Percentiles rank a stretch among this genome's conserved stretches.
Conservation (phyloP, 2,329 filamentous ascomycete species). For the Aspergillus glaucus region DNA sequence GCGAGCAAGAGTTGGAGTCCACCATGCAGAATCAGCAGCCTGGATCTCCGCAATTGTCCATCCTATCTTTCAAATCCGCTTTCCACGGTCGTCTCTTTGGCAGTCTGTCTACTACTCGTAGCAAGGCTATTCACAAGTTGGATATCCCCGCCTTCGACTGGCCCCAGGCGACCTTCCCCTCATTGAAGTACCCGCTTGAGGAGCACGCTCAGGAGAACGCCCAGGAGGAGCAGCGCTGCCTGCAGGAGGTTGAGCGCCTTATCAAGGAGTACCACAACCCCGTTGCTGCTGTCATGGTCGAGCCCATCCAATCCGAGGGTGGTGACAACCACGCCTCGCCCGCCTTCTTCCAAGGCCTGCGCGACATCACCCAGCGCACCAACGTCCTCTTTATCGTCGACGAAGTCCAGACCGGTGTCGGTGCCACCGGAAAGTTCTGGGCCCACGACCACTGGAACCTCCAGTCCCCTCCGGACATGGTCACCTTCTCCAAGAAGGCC, state of each 20-base stretch:
- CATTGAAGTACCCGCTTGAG: slow-evolving; percentile 79
- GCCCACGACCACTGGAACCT: slow-evolving; percentile 94
- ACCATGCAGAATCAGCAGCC: slow-evolving; percentile 77
- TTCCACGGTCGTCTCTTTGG: slow-evolving; percentile 92
- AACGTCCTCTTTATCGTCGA: slow-evolving; percentile 83
- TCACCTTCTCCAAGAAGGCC: slow-evolving; percentile 93
- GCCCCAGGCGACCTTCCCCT: slow-evolving; percentile 83
- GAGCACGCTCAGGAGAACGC: slow-evolving; percentile 73
- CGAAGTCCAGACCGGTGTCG: slow-evolving; percentile 89
- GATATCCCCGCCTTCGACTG: slow-evolving; percentile 94
- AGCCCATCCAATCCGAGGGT: slow-evolving; percentile 89
- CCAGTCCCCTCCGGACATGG: slow-evolving; percentile 74
- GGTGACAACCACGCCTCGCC: slow-evolving; percentile 91
- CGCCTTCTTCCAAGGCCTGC: slow-evolving; percentile 77
- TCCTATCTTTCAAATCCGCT: slow-evolving; percentile 78
- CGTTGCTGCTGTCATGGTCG: slow-evolving; percentile 74
- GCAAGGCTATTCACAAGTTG: slow-evolving; percentile 90
- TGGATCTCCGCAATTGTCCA: slow-evolving; percentile 71
- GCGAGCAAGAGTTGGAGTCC: slow-evolving; percentile 64
- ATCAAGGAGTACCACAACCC: slow-evolving; percentile 73
- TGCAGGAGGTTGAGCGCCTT: slow-evolving; percentile 76
- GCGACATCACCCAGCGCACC: slow-evolving; percentile 61
- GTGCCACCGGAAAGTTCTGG: slow-evolving; percentile 92
- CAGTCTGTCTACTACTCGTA: slow-evolving; percentile 78
- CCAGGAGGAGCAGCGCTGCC: slow-evolving; percentile 70